Conservation (phyloP, 129 eudicot species). For the Helichrysum umbraculigerum region DNA sequence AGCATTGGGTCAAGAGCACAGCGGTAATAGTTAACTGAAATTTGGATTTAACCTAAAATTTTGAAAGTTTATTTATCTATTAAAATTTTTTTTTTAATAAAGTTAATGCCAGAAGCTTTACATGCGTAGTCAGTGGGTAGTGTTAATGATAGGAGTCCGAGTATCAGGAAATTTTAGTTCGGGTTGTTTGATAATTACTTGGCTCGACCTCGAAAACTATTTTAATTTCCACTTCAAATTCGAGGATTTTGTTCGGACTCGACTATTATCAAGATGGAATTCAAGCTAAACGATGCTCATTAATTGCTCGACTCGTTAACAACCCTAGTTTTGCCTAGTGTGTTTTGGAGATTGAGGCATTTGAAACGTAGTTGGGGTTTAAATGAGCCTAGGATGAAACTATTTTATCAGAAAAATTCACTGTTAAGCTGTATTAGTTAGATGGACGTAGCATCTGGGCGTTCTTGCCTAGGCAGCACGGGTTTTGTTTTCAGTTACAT, state of each 20-base stretch:
- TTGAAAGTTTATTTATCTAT: too few species aligned
- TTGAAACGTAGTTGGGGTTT: not conserved
- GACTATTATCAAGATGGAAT: not conserved
- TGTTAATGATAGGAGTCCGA: too few species aligned
- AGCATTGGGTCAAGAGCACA: constrained; percentile 12
- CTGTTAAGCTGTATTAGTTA: too few species aligned
- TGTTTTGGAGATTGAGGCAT: not conserved
- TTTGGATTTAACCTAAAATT: not conserved
- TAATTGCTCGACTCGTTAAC: not conserved
- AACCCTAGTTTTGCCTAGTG: not conserved
- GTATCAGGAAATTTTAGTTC: too few species aligned
- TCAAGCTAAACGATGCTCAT: too few species aligned
- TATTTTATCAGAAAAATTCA: too few species aligned
- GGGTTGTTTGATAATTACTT: too few species aligned
- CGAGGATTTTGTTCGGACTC: not conserved
- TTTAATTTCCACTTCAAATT: too few species aligned
- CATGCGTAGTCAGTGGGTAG: too few species aligned
- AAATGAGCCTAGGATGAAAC: not conserved
- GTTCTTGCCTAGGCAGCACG: not conserved
- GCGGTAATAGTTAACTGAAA: not conserved
- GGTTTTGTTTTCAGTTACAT: not conserved
- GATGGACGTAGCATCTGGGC: too few species aligned
- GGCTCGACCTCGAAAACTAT: not conserved
- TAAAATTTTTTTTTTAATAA: too few species aligned
- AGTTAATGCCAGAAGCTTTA: not conserved